Evolutionary conservation across 2,329 filamentous ascomycete species (phyloP).

Genomic region (Fusarium multiceps): DNA sequence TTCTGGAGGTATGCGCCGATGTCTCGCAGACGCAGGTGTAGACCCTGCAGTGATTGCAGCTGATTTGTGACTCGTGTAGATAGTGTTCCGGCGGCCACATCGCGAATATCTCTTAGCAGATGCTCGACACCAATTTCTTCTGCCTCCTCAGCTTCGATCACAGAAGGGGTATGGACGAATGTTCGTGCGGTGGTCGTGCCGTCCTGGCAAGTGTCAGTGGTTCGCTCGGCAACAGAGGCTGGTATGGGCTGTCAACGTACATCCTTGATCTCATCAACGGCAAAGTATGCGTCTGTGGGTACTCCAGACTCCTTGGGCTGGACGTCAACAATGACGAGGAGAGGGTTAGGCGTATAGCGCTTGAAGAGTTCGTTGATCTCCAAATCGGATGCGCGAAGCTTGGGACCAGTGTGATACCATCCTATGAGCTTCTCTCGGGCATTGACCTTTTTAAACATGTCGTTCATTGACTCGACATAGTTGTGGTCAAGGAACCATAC

Average conservation of each 20-base stretch:
- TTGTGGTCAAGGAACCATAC: constrained; percentile 99
- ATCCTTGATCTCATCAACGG: constrained; percentile 99
- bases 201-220: constrained; percentile 69
- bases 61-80: constrained; percentile 98
- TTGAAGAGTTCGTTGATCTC: constrained; percentile 99
- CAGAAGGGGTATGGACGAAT: constrained; percentile 97
- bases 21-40: constrained; percentile 93
- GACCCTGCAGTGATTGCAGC: constrained; percentile 94
- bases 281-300: constrained; percentile 98
- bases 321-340: constrained; percentile 98
- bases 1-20: constrained; percentile 97
- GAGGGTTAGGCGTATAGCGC: constrained; percentile 94
- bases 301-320: constrained; percentile 98
- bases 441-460: constrained; percentile 99
- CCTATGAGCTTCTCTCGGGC: constrained; percentile 98
- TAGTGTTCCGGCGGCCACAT: constrained; percentile 95
- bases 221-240: not conserved
- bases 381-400: constrained; percentile 94
- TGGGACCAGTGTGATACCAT: constrained; percentile 99
- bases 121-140: constrained; percentile 99
- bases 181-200: constrained; percentile 97
- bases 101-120: constrained; percentile 94
- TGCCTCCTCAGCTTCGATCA: constrained; percentile 98
- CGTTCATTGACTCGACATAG: constrained; percentile 99
- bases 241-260: constrained; percentile 63